These are phyloP conservation scores for Blumeriella jaapii DNA, from an alignment of 2,329 filamentous ascomycete genomes.

Conservation along the genomic window DNA sequence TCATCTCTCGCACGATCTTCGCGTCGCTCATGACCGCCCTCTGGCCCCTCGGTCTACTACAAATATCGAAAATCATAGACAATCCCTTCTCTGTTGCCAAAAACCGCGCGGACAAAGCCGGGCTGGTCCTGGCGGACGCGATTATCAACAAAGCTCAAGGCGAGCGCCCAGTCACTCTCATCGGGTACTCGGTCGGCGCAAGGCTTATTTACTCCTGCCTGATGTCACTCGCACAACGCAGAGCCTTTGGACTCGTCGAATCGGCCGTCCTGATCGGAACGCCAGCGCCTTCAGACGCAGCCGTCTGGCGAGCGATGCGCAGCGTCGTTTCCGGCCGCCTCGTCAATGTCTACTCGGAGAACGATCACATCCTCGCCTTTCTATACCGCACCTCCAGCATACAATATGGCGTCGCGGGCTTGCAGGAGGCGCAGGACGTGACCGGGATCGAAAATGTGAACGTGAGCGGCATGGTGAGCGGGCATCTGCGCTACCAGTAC, in stretches of 20 bases:
- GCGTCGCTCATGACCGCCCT: conserved; percentile 56
- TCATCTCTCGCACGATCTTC: conserved; percentile 51
- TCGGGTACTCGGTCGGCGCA: conserved; percentile 75
- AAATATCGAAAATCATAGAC: conserved; percentile 58
- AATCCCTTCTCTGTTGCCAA: conserved; percentile 74
- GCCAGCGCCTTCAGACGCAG: conserved; percentile 59
- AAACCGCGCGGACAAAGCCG: conserved; percentile 69
- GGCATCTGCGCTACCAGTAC: conserved; percentile 60
- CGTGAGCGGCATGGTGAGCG: conserved; percentile 51
- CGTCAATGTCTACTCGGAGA: conserved; percentile 79
- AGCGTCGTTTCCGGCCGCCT: conserved; percentile 70
- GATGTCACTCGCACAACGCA: conserved; percentile 61
- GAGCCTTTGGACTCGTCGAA: conserved; percentile 75
- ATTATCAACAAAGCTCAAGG: conserved; percentile 74
- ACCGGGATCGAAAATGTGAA: conserved; percentile 52
- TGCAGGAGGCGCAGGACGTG: conserved; percentile 61
- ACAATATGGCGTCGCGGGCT: conserved; percentile 70
- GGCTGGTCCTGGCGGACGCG: conserved; percentile 68
- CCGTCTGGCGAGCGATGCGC: conserved; percentile 66
- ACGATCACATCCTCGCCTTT: conserved; percentile 80
- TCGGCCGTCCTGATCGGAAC: conserved; percentile 74
- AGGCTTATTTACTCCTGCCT: conserved; percentile 76
- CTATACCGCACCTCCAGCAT: conserved; percentile 77
- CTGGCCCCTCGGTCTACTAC: conserved; percentile 57
- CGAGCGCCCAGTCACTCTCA: conserved; percentile 66